Evolutionary conservation across 257 asterid genomes (phyloP), one percentile per base, ranked within the genome.

Genomic region (Solanum piurae): DNA sequence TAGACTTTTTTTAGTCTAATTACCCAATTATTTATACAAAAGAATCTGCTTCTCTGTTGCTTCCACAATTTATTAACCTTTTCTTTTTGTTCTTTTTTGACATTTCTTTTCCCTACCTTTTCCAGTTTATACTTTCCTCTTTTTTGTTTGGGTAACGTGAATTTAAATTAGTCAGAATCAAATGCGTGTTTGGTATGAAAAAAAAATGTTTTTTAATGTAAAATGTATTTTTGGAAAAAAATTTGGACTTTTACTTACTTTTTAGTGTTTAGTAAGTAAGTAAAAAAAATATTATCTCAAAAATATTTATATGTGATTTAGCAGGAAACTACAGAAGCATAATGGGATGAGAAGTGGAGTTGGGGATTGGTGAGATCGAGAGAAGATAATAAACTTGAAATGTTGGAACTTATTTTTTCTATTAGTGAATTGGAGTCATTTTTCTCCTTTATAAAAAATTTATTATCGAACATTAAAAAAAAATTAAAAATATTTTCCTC

Each of bases 41-140:
- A 18, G 82, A 85, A 68, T 85, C 29, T 85, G 46, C 6, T 68
- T 38, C 82, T 68, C 68, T 85, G 79, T 16, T 85, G 68, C 83
- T 69, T 80, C n/a, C 68, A 31, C 33, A 40, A 16, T 33, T 82
- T 71, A 71, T 46, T 40, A 44, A 52, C 86, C 64, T 33, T 33
- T 73, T 88, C 71, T 73, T 82, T 88, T 83, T 21, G 79, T 55
- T 40, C 71, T 73, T 49, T 83, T 88, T 55, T 72, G 66, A 62
- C 21, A 7, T 83, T 52, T 49, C 34, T 69, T 14, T 1, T 2
- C 7, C 10, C 20, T 3, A 23, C 52, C 33, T 71, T 33, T 71
- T 7, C 3, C 40, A 69, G 38, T 29, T 69, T 25, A 29, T 68
- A 13, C 12, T 14, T 14, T 31, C 0, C 2, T 4, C 9, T 7